Conservation (phyloP, 2,329 filamentous ascomycete species). For the Neonectria hederae region DNA sequence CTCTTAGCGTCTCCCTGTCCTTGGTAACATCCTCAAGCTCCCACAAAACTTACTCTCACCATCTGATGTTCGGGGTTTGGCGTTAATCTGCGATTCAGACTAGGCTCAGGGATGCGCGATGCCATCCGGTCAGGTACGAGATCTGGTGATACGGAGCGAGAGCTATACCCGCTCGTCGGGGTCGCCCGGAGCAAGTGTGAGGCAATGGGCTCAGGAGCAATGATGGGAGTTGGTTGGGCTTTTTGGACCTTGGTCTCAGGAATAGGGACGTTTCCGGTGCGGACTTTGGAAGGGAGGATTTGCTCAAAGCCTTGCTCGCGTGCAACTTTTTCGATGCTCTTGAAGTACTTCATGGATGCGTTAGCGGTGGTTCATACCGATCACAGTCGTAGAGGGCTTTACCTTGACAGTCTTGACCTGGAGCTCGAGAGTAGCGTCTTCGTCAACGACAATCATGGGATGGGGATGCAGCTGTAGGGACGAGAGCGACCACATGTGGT, state of each 20-base stretch:
- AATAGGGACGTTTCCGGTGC: constrained; percentile 58
- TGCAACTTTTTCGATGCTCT: constrained; percentile 74
- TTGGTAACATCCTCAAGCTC: constrained; percentile 19
- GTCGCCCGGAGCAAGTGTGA: constrained; percentile 63
- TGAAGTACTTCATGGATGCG: constrained; percentile 65
- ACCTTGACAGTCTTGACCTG: constrained; percentile 78
- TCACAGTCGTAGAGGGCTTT: constrained; percentile 25
- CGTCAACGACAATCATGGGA: constrained; percentile 84
- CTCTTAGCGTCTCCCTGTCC: neutral
- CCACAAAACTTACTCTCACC: constrained; percentile 40
- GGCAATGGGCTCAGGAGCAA: constrained; percentile 64
- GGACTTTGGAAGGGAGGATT: constrained; percentile 65
- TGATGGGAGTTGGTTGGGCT: constrained; percentile 56
- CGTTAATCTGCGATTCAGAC: constrained; percentile 55
- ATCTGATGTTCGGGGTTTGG: constrained; percentile 59
- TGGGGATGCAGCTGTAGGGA: constrained; percentile 83
- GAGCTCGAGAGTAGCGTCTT: constrained; percentile 78
- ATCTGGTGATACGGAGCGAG: constrained; percentile 67
- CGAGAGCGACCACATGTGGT: constrained; percentile 92
- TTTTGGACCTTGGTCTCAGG: constrained; percentile 55
- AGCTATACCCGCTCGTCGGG: constrained; percentile 64
- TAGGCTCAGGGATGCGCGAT: constrained; percentile 62
- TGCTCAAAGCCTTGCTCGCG: constrained; percentile 66
- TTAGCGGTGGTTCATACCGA: constrained; percentile 16
- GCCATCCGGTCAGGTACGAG: constrained; percentile 71